Evolutionary conservation across 768 basidiomycete species (phyloP), one percentile per base, ranked within the genome.

Genomic region (Arthromyces matolae): DNA sequence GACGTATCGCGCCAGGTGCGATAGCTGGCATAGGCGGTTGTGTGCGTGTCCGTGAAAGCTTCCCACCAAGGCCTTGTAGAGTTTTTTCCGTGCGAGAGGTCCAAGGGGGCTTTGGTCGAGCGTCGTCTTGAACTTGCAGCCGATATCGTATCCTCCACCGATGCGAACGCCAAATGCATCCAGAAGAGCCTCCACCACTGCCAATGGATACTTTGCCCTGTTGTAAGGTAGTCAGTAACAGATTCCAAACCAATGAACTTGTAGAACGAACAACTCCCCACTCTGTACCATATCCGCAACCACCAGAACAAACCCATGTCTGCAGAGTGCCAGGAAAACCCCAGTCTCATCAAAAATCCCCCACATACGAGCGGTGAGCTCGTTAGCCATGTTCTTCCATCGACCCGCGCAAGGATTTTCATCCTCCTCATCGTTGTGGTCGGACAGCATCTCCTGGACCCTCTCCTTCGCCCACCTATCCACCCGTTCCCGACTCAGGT

Each of bases 201-300:
- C 61, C 8, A 61, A 51, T 1, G 48, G 40, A 31, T 62, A 64
- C 28, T 62, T 59, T 22, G 61, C 47, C 2, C 61, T 47, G 12
- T 1, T 20, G 8, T 8, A 9, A 19, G 13, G 8, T 8, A 2
- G 5, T 9, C 3, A 20, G 57, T 27, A 35, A 65, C 61, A 59
- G 46, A n/a, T n/a, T n/a, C n/a, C n/a, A n/a, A n/a, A n/a, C n/a
- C n/a, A n/a, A n/a, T n/a, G n/a, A n/a, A n/a, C n/a, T n/a, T n/a
- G n/a, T n/a, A n/a, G n/a, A n/a, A n/a, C n/a, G n/a, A n/a, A n/a
- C n/a, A n/a, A n/a, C 33, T 67, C 62, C 1, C 65, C 61, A 37
- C 65, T 67, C 10, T 46, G 43, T 5, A 66, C 59, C 64, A 63
- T 68, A 42, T 62, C 61, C 10, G 45, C 51, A 1, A 63, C 31